These are phyloP conservation scores for Acanthamoeba royreba DNA, from an alignment of 208 protist genomes.

Conservation along the genomic window DNA sequence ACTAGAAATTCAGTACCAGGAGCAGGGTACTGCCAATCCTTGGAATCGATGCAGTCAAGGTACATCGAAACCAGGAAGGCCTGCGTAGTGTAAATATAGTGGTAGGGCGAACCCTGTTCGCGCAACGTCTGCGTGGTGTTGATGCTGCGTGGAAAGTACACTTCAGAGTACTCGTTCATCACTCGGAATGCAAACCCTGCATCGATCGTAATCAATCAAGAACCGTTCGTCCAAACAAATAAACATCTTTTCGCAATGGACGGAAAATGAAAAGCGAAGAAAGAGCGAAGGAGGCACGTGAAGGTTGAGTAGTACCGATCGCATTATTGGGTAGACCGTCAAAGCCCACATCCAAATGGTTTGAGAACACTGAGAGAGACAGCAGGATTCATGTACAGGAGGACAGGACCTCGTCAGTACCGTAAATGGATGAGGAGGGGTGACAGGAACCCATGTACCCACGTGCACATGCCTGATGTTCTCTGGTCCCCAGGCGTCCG, in stretches of 20 bases:
- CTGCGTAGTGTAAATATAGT: neutral
- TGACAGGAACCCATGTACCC: neutral
- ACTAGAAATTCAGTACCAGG: too few relatives aligned
- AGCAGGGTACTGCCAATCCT: neutral
- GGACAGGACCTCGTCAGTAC: too few relatives aligned
- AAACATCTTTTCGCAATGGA: neutral
- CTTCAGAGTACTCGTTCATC: conserved; percentile 27
- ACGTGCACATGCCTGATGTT: neutral
- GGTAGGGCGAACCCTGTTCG: neutral
- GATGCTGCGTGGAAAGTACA: neutral
- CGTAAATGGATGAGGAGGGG: too few relatives aligned
- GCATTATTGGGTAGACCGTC: neutral
- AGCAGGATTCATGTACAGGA: too few relatives aligned
- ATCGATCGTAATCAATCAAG: too few relatives aligned
- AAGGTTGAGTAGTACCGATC: neutral
- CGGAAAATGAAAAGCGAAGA: neutral
- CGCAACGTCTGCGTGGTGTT: neutral
- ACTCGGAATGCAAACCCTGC: neutral
- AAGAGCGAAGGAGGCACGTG: too few relatives aligned
- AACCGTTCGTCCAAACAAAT: too few relatives aligned
- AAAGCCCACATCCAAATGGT: conserved; percentile 24
- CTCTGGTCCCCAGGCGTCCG: neutral
- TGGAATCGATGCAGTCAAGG: neutral
- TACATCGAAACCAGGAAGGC: neutral
- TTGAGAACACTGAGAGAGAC: neutral